Percentiles rank a stretch among this genome's conserved stretches.
Evolutionary conservation across 2,329 filamentous ascomycete genomes (phyloP).

Genomic region (Paraconiothyrium brasiliense): DNA sequence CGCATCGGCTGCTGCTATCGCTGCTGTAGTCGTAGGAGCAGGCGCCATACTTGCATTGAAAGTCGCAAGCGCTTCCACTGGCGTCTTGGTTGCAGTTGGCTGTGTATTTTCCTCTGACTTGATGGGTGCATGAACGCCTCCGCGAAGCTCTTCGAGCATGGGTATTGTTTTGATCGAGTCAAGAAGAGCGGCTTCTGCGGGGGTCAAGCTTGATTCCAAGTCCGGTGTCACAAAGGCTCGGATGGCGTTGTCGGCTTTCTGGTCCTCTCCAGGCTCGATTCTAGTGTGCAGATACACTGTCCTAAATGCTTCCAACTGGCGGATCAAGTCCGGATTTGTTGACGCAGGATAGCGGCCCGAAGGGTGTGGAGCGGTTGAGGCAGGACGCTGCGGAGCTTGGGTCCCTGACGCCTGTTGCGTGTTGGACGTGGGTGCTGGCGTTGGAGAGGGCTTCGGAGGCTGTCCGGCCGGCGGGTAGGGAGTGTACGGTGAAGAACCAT

Average conservation of each 20-base stretch:
- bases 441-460: conserved; percentile 25
- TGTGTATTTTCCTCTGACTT: conserved; percentile 13
- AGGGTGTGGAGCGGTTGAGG: conserved; percentile 27
- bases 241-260: conserved; percentile 47
- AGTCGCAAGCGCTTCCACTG: conserved; percentile 19
- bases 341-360: conserved; percentile 42
- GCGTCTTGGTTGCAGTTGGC: conserved; percentile 1
- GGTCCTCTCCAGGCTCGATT: conserved; percentile 35
- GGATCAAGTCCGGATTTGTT: conserved; percentile 40
- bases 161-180: conserved; percentile 36
- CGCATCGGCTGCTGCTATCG: conserved; percentile 45
- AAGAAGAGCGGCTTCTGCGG: conserved; percentile 35
- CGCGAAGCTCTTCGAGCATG: conserved; percentile 16
- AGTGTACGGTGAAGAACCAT: conserved; percentile 33
- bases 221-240: conserved; percentile 41
- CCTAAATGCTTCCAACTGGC: conserved; percentile 47
- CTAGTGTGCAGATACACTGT: conserved; percentile 39
- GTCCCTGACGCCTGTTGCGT: conserved; percentile 18
- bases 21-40: conserved; percentile 33
- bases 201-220: conserved; percentile 33
- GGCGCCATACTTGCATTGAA: conserved; percentile 15
- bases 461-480: conserved; percentile 37
- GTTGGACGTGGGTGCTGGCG: conserved; percentile 22
- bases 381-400: conserved; percentile 19
- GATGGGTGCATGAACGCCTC: not conserved